Percentiles rank a stretch among this genome's conserved stretches.
These are phyloP conservation scores for Amaranthus palmeri DNA, from an alignment of 148 eudicot species.

Conservation along the genomic window DNA sequence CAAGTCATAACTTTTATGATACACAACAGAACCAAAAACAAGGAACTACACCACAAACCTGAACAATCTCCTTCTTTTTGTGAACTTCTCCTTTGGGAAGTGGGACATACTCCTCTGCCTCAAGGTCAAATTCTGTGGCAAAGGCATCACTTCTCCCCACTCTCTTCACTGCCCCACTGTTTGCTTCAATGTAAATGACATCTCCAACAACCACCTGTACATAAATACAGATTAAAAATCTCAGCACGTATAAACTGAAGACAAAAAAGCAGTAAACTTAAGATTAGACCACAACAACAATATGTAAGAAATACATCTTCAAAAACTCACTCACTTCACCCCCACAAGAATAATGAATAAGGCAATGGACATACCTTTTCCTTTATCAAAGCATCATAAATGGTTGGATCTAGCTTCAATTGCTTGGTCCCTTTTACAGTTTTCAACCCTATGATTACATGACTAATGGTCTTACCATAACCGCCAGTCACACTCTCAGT, in stretches of 20 bases:
- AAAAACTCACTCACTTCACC: not conserved
- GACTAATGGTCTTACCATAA: slow-evolving; percentile 92
- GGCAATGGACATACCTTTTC: slow-evolving; percentile 58
- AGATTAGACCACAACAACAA: not conserved
- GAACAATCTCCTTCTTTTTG: slow-evolving; percentile 97
- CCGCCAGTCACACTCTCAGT: slow-evolving; percentile 96
- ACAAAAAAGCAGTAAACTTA: not conserved
- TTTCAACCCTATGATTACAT: slow-evolving; percentile 92
- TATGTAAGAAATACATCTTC: not conserved
- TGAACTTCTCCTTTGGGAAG: slow-evolving; percentile 99
- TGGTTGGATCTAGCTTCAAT: slow-evolving; percentile 91
- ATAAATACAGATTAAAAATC: slow-evolving; percentile 8
- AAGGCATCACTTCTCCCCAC: slow-evolving; percentile 99
- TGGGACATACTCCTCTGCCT: slow-evolving; percentile 99
- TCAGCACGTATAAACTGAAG: not conserved
- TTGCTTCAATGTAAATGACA: slow-evolving; percentile 91
- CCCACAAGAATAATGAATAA: not conserved
- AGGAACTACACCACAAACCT: slow-evolving; percentile 40
- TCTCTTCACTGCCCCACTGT: slow-evolving; percentile 97
- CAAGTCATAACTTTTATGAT: not conserved
- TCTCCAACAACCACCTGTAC: slow-evolving; percentile 97
- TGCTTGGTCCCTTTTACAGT: slow-evolving; percentile 97
- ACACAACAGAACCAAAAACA: not conserved
- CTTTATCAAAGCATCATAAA: slow-evolving; percentile 92
- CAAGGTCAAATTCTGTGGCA: slow-evolving; percentile 98